Base-by-base conservation (phyloP, 1,284 basidiomycete species). In the Pseudozyma tsukubaensis region DNA sequence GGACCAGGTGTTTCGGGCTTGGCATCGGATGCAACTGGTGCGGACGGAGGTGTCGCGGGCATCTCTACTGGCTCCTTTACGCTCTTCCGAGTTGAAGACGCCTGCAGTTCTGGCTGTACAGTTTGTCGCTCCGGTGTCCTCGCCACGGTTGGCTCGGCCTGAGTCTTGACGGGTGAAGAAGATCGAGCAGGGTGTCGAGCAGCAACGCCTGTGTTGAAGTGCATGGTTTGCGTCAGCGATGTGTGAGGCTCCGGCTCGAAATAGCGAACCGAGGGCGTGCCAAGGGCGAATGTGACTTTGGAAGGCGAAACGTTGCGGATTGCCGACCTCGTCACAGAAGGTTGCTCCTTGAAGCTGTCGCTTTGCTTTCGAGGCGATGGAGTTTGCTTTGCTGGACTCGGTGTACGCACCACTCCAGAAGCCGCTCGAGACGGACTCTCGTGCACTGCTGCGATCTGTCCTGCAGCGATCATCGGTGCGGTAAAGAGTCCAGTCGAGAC, bases 1-100 rank as follows among this genome's bases (percentile, higher is more conserved):
- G 61, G 71, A 40, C 58, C 61, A 1, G 71, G 71, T n/a, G 71
- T 61, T 13, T 55, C 67, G 10, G 44, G 34, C 11, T 64, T 70
- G 37, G 32, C 21, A 7, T 57, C 53, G 24, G 24, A 29, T 29
- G 24, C 24, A 10, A 53, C 34, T 4, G 3, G 10, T 1, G 32
- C 24, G 18, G 45, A 10, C 1, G 50, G 40, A 10, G 67, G 67
- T 6, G 67, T 70, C 16, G 49, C 42, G 10, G 39, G 44, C 50
- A 52, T n/a, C 4, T 42, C 32, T 16, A 19, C 18, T 13, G 21
- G 24, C 39, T 2, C 21, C 4, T 34, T 19, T 4, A 18, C 12
- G 14, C 19, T 21, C 7, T 18, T 35, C 12, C 57, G 52, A 12
- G 19, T 16, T 6, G 67, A 53, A 35, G 66, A 55, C 2, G 49